These are phyloP conservation scores for Alternaria sp. DNA, from an alignment of 2,329 filamentous ascomycete species.

Conservation along the genomic window DNA sequence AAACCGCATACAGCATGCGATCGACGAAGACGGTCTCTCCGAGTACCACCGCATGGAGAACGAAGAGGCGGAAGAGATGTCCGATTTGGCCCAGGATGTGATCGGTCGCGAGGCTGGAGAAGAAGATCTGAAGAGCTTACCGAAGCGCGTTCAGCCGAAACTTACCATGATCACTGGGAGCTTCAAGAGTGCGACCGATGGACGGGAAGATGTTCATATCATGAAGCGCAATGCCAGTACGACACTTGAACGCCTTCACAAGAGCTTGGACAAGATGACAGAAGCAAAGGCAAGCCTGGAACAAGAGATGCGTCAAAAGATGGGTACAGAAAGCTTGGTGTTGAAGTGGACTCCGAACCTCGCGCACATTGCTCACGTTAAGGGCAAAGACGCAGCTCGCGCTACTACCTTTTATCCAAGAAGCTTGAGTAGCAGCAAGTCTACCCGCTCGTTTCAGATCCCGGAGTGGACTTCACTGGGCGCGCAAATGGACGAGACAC, in stretches of 20 bases:
- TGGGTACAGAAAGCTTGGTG: slow-evolving; percentile 63
- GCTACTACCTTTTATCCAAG: slow-evolving; percentile 49
- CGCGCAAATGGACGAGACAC: slow-evolving; percentile 76
- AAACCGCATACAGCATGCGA: slow-evolving; percentile 72
- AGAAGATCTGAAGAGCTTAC: slow-evolving; percentile 56
- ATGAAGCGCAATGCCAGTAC: slow-evolving; percentile 71
- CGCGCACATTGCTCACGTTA: slow-evolving; percentile 90
- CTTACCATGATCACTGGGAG: slow-evolving; percentile 38
- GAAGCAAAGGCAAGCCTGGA: slow-evolving; percentile 67
- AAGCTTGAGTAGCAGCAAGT: slow-evolving; percentile 78
- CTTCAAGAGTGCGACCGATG: slow-evolving; percentile 45
- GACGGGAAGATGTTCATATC: slow-evolving; percentile 64
- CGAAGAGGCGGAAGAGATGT: slow-evolving; percentile 71
- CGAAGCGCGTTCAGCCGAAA: slow-evolving; percentile 47
- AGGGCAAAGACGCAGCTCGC: slow-evolving; percentile 70
- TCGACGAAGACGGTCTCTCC: slow-evolving; percentile 90
- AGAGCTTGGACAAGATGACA: slow-evolving; percentile 65
- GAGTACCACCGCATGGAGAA: slow-evolving; percentile 80
- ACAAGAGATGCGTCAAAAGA: slow-evolving; percentile 64
- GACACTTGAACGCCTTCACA: slow-evolving; percentile 70
- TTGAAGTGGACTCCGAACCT: slow-evolving; percentile 86
- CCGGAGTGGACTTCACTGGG: slow-evolving; percentile 85
- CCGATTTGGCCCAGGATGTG: slow-evolving; percentile 75
- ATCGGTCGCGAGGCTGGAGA: slow-evolving; percentile 68
- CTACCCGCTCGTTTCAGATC: slow-evolving; percentile 82